Evolutionary conservation across 2,329 filamentous ascomycete genomes (phyloP), one percentile per base, ranked within the genome.

Genomic region (Podosphaera aphanis): DNA sequence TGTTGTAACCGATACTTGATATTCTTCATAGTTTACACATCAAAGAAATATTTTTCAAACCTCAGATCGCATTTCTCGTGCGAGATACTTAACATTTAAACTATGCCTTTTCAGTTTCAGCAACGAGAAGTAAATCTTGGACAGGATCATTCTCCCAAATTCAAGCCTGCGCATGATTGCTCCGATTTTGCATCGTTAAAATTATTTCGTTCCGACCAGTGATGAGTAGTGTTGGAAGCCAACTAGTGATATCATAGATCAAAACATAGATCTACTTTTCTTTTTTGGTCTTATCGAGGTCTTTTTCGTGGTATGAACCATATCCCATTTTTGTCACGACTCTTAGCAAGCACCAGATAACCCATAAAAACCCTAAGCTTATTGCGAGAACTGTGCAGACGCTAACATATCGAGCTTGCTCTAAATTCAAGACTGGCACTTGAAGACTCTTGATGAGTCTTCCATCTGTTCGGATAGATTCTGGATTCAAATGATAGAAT

Each of bases 401-500:
- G 27, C 65, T 64, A 40, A 73, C 61, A 57, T 66, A 69, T 15
- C 59, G 57, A 2, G 65, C 63, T 16, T 65, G 64, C 23, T 66
- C 63, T 36, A 73, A 58, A 50, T 73, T 68, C 49, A 84, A 61
- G 3, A 84, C 79, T 0, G 81, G 81, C 3, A 83, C 76, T 2
- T 62, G 63, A 21, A 83, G 56, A 4, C 60, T 57, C 56, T 71
- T 75, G 43, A 71, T 63, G 19, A 83, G 61, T 42, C 57, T 49
- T 7, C 43, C 49, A 5, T 42, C 49, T 16, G 42, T 50, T 27
- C 33, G 29, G 1, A 46, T 43, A 5, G 41, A 39, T 6, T 53
- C 31, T 11, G 79, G 77, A 31, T 68, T 64, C 1, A 82, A 60
- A 58, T 94, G 84, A 68, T 85, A 92, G 59, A 93, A 94, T 57